Percentiles rank a stretch among this genome's conserved stretches.
phyloP scores from a whole-genome alignment of 371 early-diverging fungal genomes.

The Capillidium heterosporum region DNA sequence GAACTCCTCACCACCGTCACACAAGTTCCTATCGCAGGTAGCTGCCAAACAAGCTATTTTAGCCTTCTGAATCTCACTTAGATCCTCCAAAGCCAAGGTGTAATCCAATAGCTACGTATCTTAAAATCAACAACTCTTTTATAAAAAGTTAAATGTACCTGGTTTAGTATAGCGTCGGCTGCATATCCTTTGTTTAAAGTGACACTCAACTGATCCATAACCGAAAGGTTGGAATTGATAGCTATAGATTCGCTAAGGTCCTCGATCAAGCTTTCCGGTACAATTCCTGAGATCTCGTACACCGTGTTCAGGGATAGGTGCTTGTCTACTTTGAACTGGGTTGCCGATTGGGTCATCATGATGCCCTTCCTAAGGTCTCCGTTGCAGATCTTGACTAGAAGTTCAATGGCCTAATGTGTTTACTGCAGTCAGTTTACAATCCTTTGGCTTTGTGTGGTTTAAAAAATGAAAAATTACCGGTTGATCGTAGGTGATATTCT shows the following conservation, averaged over 20 bases:
- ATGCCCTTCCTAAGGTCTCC: constrained; percentile 90
- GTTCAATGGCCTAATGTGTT: constrained; percentile 48
- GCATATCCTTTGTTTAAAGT: constrained; percentile 1
- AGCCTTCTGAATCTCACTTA: too few species aligned
- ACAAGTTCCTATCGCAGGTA: too few species aligned
- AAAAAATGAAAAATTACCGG: constrained; percentile 14
- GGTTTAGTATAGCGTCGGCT: constrained; percentile 1
- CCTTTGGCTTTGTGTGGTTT: too few species aligned
- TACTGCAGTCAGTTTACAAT: too few species aligned
- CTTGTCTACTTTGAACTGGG: constrained; percentile 23
- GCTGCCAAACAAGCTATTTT: too few species aligned
- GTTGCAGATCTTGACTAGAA: constrained; percentile 54
- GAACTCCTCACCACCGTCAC: too few species aligned
- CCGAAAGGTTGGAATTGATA: background rate
- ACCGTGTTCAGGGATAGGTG: constrained; percentile 33
- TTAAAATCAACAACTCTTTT: too few species aligned
- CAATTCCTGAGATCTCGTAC: constrained; percentile 69
- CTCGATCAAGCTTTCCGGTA: background rate
- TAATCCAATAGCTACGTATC: too few species aligned
- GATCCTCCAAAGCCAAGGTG: too few species aligned
- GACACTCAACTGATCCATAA: background rate
- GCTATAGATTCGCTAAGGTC: background rate
- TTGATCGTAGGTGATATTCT: constrained; percentile 31
- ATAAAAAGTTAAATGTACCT: too few species aligned
- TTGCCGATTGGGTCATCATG: constrained; percentile 78